Conservation (phyloP, 305 asterid genomes). For the Fraxinus xanthoxyloides region DNA sequence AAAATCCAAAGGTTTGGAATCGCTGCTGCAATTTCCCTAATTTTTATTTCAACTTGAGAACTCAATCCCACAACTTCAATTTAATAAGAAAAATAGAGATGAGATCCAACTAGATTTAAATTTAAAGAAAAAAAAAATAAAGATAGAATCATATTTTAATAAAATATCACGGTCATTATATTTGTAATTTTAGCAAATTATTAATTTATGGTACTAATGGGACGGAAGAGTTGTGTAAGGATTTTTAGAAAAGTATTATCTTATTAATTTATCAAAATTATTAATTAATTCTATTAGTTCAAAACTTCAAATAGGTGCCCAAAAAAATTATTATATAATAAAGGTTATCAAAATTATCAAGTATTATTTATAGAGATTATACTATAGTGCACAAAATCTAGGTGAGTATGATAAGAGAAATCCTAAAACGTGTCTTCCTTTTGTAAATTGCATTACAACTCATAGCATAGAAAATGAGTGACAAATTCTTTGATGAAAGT, state of each 20-base stretch:
- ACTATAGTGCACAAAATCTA: not conserved
- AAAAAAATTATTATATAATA: too few species aligned
- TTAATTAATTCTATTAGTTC: not conserved
- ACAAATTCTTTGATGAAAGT: conserved; percentile 24
- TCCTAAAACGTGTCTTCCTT: not conserved
- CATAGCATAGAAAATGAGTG: conserved; percentile 12
- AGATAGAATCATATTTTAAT: too few species aligned
- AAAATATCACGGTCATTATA: too few species aligned
- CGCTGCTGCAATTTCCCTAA: too few species aligned
- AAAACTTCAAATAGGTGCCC: too few species aligned
- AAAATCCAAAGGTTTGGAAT: too few species aligned
- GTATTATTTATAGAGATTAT: not conserved
- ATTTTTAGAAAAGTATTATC: not conserved
- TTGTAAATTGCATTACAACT: conserved; percentile 31
- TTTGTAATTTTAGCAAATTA: not conserved
- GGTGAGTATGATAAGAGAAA: not conserved
- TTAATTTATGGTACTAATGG: too few species aligned
- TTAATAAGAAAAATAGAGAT: not conserved
- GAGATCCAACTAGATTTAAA: not conserved
- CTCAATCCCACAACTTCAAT: not conserved
- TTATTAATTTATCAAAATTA: too few species aligned
- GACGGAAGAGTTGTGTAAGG: not conserved
- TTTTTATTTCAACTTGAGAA: not conserved
- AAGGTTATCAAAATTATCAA: not conserved
- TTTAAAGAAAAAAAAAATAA: not conserved